A percentile compares a stretch with the other conserved stretches of the same genome.
These are phyloP conservation scores for Fomitiporia mediterranea DNA, from an alignment of 1,284 basidiomycete species.

Conservation along the genomic window DNA sequence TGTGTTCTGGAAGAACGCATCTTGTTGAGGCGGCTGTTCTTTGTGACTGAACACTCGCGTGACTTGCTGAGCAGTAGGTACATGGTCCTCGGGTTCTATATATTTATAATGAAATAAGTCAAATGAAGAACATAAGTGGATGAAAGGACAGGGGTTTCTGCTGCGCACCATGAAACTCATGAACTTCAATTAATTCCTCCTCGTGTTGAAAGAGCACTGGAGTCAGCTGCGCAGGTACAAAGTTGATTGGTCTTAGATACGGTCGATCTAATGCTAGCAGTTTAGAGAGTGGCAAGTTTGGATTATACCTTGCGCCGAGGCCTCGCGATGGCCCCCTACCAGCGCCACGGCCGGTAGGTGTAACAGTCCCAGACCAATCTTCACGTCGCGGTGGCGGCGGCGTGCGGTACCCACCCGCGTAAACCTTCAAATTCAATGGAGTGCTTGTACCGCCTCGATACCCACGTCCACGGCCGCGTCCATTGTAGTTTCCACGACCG, in stretches of 20 bases:
- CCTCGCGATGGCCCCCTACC: slow-evolving; percentile 19
- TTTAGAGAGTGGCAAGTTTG: slow-evolving; percentile 46
- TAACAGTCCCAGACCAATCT: slow-evolving; percentile 6
- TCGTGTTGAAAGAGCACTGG: slow-evolving; percentile 56
- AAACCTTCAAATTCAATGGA: slow-evolving; percentile 7
- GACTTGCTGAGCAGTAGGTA: slow-evolving; percentile 62
- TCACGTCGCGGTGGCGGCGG: slow-evolving; percentile 7
- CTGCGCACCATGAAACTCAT: slow-evolving; percentile 49
- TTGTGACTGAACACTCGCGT: slow-evolving; percentile 50
- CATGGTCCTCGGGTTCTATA: slow-evolving; percentile 44
- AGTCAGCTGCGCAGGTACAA: slow-evolving; percentile 56
- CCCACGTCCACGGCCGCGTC: slow-evolving; percentile 24
- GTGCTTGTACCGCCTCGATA: slow-evolving; percentile 8
- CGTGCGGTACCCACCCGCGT: slow-evolving; percentile 2
- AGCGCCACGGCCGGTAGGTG: slow-evolving; percentile 7
- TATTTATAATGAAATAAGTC: slow-evolving; percentile 7
- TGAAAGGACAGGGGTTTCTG: slow-evolving; percentile 10
- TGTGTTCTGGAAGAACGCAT: slow-evolving; percentile 23
- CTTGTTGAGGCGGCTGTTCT: slow-evolving; percentile 12
- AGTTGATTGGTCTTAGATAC: slow-evolving; percentile 55
- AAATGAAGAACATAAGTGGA: slow-evolving; percentile 2
- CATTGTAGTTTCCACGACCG: slow-evolving; percentile 23
- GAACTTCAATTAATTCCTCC: slow-evolving; percentile 62
- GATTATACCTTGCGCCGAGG: slow-evolving; percentile 23
- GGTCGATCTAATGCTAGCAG: slow-evolving; percentile 55